Conservation (phyloP, 1,139 yeast genomes). For the Geotrichum armillariae region DNA sequence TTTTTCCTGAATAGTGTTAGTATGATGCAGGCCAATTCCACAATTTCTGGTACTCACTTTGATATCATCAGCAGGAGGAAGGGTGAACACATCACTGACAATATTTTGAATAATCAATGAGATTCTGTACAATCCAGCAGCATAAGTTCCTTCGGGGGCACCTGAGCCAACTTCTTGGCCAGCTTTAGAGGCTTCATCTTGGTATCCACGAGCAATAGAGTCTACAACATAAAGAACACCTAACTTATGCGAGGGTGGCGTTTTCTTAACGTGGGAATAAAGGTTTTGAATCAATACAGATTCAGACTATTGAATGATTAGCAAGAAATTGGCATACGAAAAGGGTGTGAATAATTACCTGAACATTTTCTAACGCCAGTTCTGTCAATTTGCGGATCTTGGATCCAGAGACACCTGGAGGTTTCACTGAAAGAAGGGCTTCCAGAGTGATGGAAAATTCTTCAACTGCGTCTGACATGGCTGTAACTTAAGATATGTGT, state of each 20-base stretch:
- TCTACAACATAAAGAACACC: slow-evolving; percentile 92
- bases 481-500: background rate
- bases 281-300: slow-evolving; percentile 59
- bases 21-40: slow-evolving; percentile 34
- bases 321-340: background rate
- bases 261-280: slow-evolving; percentile 67
- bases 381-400: slow-evolving; percentile 86
- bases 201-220: slow-evolving; percentile 83
- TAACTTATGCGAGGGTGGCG: slow-evolving; percentile 80
- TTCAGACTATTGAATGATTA: slow-evolving; percentile 43
- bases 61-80: slow-evolving; percentile 31
- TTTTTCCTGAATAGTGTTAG: slow-evolving; percentile 51
- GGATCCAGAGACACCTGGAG: slow-evolving; percentile 95
- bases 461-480: slow-evolving; percentile 40
- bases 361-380: slow-evolving; percentile 69
- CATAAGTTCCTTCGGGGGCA: slow-evolving; percentile 68
- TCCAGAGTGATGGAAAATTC: slow-evolving; percentile 70
- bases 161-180: slow-evolving; percentile 47
- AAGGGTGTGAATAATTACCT: slow-evolving; percentile 33
- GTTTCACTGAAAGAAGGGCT: slow-evolving; percentile 72
- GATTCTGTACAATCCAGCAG: slow-evolving; percentile 60
- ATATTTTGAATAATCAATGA: slow-evolving; percentile 37
- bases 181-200: slow-evolving; percentile 67
- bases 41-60: slow-evolving; percentile 34
- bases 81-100: slow-evolving; percentile 36